Conservation (phyloP, 2,329 filamentous ascomycete species). For the Cyphellophora europaea region DNA sequence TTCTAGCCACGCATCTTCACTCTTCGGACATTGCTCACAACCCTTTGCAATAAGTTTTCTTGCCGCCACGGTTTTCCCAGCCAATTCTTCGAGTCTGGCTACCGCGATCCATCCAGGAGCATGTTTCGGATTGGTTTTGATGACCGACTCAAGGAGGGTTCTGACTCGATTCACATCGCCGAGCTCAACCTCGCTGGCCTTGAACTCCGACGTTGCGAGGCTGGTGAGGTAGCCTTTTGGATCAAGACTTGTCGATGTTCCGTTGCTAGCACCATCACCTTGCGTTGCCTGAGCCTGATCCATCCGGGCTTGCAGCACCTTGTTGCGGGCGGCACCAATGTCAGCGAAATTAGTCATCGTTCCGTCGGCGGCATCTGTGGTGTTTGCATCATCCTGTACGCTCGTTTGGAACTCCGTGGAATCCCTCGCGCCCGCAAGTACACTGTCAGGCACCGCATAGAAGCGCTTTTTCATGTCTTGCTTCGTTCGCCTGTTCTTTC, state of each 20-base stretch:
- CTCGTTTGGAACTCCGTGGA: conserved; percentile 76
- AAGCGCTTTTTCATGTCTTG: conserved; percentile 76
- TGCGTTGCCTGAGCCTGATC: conserved; percentile 71
- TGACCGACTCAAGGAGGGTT: conserved; percentile 87
- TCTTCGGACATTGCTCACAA: conserved; percentile 84
- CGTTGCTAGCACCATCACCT: conserved; percentile 58
- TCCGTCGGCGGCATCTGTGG: conserved; percentile 57
- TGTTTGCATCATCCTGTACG: conserved; percentile 66
- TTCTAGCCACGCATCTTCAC: conserved; percentile 91
- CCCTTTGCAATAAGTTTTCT: conserved; percentile 80
- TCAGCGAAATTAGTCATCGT: conserved; percentile 98
- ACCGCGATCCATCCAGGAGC: conserved; percentile 94
- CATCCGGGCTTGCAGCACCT: conserved; percentile 86
- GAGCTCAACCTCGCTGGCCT: conserved; percentile 71
- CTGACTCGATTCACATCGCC: conserved; percentile 93
- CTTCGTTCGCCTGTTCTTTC: conserved; percentile 79
- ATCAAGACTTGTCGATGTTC: conserved; percentile 84
- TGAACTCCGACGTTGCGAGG: conserved; percentile 70
- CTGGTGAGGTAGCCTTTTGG: conserved; percentile 94
- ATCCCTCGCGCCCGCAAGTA: conserved; percentile 77
- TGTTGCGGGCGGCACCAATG: conserved; percentile 91
- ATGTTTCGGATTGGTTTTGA: conserved; percentile 92
- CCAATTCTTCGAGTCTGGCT: conserved; percentile 82
- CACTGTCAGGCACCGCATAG: conserved; percentile 94
- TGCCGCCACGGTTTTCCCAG: conserved; percentile 82